Evolutionary conservation across 1,284 basidiomycete genomes (phyloP), one percentile per base, ranked within the genome.

Genomic region (Ustilago sp.): DNA sequence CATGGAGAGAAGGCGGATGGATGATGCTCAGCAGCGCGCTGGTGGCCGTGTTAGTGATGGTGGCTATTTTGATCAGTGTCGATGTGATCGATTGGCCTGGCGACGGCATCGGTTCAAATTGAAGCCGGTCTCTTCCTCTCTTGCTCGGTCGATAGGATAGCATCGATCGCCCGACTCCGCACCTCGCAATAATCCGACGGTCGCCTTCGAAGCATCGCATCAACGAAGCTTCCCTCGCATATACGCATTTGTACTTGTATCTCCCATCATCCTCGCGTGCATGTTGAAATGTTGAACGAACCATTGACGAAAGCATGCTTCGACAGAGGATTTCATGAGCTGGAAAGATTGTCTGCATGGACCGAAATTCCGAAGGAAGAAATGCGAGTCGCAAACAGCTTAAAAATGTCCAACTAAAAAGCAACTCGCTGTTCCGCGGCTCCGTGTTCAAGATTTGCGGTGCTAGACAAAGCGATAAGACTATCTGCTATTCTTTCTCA

Each of bases 11-110:
- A 54, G 51, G 59, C 23, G 51, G 57, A 4, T 76, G 71, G 74
- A 79, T 79, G 77, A 38, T 55, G 43, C 6, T 65, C 8, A 71
- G 74, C 65, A 63, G 63, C 13, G 15, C 54, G 0, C 15, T 74
- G 7, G 77, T 77, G 3, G 59, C 23, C 1, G 47, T 64, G 4
- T 50, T 79, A n/a, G 58, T 73, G 12, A 9, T 56, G 4, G 77
- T 79, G 9, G 77, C 77, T 28, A 67, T 79, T 41, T 34, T 79
- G 63, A 79, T 79, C 63, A 79, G 77, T 52, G 32, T 73, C 11
- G 77, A 79, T 39, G 70, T 79, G 31, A 79, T 79, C 15, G 77
- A 79, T 35, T 79, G 77, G 77, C 77, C 77, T 6, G 77, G 77
- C 38, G 77, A 79, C 35, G 77, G 77, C 0, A 62, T 79, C 15